Conservation (phyloP, 257 asterid genomes). For the Scutellaria galericulata region DNA sequence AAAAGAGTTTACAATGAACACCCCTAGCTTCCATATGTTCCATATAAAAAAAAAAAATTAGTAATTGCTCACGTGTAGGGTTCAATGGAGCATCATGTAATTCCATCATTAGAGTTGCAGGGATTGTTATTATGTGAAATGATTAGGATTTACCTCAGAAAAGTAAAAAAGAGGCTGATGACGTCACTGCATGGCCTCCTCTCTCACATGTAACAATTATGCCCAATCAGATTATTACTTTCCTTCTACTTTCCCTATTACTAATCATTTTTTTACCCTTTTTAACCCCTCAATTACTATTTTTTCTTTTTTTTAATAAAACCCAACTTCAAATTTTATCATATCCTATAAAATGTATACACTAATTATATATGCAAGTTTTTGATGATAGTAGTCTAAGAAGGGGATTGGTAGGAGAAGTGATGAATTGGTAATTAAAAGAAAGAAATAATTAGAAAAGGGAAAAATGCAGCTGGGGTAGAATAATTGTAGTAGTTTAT, state of each 20-base stretch:
- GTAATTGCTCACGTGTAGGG: slow-evolving; percentile 74
- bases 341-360: too few relatives aligned
- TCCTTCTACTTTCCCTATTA: too few relatives aligned
- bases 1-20: too few relatives aligned
- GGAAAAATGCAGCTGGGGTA: slow-evolving; percentile 35
- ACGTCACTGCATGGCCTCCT: slow-evolving; percentile 50
- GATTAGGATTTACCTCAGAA: slow-evolving; percentile 62
- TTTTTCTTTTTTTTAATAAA: too few relatives aligned
- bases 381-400: too few relatives aligned
- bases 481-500: slow-evolving; percentile 53
- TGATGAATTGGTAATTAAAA: neutral
- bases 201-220: slow-evolving; percentile 57
- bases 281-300: too few relatives aligned
- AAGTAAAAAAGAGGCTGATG: slow-evolving; percentile 33
- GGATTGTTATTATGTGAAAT: slow-evolving; percentile 77
- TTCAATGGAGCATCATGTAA: slow-evolving; percentile 67
- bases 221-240: slow-evolving; percentile 36
- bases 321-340: too few relatives aligned
- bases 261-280: too few relatives aligned
- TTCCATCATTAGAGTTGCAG: slow-evolving; percentile 89
- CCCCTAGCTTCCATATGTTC: too few relatives aligned
- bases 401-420: too few relatives aligned
- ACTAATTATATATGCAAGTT: too few relatives aligned
- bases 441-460: neutral
- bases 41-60: neutral